Evolutionary conservation across 371 early-diverging fungal species (phyloP).

Genomic region (Coemansia sp.): DNA sequence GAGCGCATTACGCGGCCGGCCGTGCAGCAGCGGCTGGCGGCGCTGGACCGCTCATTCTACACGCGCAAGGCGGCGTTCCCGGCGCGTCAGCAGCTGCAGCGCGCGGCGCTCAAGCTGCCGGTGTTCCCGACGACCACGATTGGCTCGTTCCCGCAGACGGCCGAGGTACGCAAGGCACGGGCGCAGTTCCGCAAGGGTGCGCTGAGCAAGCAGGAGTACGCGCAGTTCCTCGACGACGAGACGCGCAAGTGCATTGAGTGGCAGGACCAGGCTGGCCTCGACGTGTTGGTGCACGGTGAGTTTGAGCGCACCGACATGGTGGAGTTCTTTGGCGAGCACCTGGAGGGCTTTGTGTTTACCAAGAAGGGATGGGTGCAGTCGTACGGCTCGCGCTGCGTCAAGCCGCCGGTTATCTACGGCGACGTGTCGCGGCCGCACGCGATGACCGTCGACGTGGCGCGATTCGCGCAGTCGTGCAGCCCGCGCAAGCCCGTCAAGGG

Average conservation of each 20-base stretch:
- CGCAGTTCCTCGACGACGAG: slow-evolving; percentile 82
- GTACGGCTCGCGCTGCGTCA: slow-evolving; percentile 95
- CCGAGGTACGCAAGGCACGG: slow-evolving; percentile 90
- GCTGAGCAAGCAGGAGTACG: slow-evolving; percentile 68
- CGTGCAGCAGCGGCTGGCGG: slow-evolving; percentile 75
- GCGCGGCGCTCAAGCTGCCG: slow-evolving; percentile 79
- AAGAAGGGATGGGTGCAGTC: slow-evolving; percentile 96
- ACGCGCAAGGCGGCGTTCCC: slow-evolving; percentile 73
- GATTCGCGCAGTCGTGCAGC: slow-evolving; percentile 88
- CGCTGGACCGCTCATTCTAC: slow-evolving; percentile 70
- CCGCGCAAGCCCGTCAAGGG: slow-evolving; percentile 87
- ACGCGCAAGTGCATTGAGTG: slow-evolving; percentile 79
- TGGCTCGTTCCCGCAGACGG: slow-evolving; percentile 98
- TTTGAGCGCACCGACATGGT: slow-evolving; percentile 98
- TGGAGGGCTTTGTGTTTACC: slow-evolving; percentile 90
- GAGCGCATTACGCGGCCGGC: slow-evolving; percentile 76
- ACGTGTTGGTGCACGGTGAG: slow-evolving; percentile 97
- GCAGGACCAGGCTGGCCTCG: slow-evolving; percentile 87
- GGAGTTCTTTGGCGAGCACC: slow-evolving; percentile 87
- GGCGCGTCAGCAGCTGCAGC: slow-evolving; percentile 74
- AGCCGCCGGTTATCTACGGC: slow-evolving; percentile 89
- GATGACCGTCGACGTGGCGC: slow-evolving; percentile 85
- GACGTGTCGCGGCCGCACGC: slow-evolving; percentile 88
- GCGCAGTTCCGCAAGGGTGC: slow-evolving; percentile 86
- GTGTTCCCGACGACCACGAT: slow-evolving; percentile 96